These are phyloP conservation scores for Elongisporangium senticosum DNA, from an alignment of 352 stramenopile genomes.

Conservation along the genomic window DNA sequence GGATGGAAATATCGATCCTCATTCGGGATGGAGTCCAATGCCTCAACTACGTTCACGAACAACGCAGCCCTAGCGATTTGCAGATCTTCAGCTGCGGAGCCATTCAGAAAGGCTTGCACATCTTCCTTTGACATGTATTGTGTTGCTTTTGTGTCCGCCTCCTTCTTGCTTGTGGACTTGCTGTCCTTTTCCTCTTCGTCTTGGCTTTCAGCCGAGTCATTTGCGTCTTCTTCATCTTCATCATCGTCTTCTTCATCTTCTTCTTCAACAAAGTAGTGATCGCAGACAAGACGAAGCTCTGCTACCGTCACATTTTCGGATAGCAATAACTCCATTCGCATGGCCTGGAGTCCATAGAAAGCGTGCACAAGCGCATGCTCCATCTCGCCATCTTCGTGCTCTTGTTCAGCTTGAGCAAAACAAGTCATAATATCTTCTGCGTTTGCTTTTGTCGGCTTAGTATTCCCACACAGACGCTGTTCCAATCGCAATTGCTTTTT, in stretches of 20 bases:
- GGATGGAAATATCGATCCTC: constrained; percentile 82
- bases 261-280: constrained; percentile 47
- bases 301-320: constrained; percentile 15
- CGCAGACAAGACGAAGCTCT: constrained; percentile 33
- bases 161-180: constrained; percentile 2
- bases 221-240: constrained; percentile 2
- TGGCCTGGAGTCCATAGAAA: constrained; percentile 67
- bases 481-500: constrained; percentile 36
- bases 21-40: constrained; percentile 65
- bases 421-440: constrained; percentile 32
- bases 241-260: constrained; percentile 2
- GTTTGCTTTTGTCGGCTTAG: not conserved
- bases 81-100: not conserved
- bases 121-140: constrained; percentile 1
- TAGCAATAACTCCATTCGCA: constrained; percentile 50
- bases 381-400: constrained; percentile 53
- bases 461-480: not conserved
- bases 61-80: constrained; percentile 29
- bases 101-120: not conserved
- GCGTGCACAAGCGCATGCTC: constrained; percentile 72
- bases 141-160: not conserved
- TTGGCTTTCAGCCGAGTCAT: not conserved
- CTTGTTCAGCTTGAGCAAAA: constrained; percentile 53
- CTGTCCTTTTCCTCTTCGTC: constrained; percentile 6
- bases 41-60: constrained; percentile 64